phyloP scores from a whole-genome alignment of 371 early-diverging fungal species.

The Mortierella sp. region DNA sequence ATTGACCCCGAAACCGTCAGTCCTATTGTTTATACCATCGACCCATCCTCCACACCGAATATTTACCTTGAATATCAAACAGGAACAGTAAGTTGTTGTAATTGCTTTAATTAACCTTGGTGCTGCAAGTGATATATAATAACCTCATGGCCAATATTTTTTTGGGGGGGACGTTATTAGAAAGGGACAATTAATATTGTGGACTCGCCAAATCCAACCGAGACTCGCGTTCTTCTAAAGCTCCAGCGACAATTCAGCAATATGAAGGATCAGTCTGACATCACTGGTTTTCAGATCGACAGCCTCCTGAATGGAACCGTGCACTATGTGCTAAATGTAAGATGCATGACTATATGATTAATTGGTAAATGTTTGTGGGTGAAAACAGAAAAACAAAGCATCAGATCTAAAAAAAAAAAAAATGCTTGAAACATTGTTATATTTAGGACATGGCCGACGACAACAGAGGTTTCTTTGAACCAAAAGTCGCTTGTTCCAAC shows the following conservation, averaged over 20 bases:
- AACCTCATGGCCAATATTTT: background rate
- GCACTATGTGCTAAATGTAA: slow-evolving; percentile 39
- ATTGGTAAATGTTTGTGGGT: background rate
- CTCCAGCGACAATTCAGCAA: slow-evolving; percentile 44
- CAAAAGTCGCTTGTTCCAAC: slow-evolving; percentile 39
- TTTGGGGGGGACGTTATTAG: slow-evolving; percentile 14
- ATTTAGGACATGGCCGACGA: slow-evolving; percentile 39
- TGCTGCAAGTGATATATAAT: background rate
- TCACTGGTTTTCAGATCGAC: slow-evolving; percentile 35
- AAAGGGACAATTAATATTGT: slow-evolving; percentile 38
- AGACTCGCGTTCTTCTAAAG: slow-evolving; percentile 35
- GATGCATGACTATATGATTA: background rate
- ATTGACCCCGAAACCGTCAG: slow-evolving; percentile 30
- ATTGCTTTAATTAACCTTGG: background rate
- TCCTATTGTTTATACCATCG: slow-evolving; percentile 34
- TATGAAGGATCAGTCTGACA: slow-evolving; percentile 30
- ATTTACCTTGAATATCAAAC: slow-evolving; percentile 41
- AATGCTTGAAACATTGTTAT: background rate
- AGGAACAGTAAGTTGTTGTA: slow-evolving; percentile 24
- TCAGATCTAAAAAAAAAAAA: background rate
- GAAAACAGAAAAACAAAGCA: background rate
- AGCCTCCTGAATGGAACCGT: slow-evolving; percentile 28
- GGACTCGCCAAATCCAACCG: slow-evolving; percentile 34
- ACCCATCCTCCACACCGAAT: slow-evolving; percentile 26
- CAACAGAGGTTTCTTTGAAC: slow-evolving; percentile 27